phyloP scores from a whole-genome alignment of 345 rosid genomes.

The Eucalyptus lansdowneana region DNA sequence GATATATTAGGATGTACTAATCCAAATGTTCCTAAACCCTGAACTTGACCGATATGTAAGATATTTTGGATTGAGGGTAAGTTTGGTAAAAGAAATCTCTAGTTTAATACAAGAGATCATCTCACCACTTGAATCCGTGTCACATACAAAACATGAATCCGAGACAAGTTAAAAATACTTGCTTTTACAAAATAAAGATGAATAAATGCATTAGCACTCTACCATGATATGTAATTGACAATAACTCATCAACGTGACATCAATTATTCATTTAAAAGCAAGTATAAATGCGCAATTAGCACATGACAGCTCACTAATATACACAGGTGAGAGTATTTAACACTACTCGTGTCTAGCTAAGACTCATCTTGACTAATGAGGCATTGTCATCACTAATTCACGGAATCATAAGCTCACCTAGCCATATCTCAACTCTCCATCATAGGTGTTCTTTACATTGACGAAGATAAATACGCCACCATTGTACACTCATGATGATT shows the following conservation, averaged over 20 bases:
- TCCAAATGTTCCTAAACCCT: background rate
- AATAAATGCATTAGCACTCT: background rate
- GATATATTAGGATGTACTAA: background rate
- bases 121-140: background rate
- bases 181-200: background rate
- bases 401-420: background rate
- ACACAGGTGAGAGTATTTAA: background rate
- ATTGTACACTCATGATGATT: background rate
- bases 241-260: background rate
- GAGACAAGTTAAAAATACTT: background rate
- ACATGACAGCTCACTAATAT: fast-evolving
- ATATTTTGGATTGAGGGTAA: background rate
- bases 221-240: background rate
- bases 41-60: background rate
- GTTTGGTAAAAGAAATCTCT: background rate
- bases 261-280: background rate
- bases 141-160: background rate
- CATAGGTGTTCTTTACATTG: background rate
- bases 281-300: background rate
- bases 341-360: fast-evolving
- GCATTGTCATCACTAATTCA: background rate
- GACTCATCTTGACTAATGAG: background rate
- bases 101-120: background rate
- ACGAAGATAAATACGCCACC: background rate
- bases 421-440: background rate